Evolutionary conservation across 1,284 basidiomycete genomes (phyloP), one percentile per base, ranked within the genome.

Genomic region (Porodaedalea pini): DNA sequence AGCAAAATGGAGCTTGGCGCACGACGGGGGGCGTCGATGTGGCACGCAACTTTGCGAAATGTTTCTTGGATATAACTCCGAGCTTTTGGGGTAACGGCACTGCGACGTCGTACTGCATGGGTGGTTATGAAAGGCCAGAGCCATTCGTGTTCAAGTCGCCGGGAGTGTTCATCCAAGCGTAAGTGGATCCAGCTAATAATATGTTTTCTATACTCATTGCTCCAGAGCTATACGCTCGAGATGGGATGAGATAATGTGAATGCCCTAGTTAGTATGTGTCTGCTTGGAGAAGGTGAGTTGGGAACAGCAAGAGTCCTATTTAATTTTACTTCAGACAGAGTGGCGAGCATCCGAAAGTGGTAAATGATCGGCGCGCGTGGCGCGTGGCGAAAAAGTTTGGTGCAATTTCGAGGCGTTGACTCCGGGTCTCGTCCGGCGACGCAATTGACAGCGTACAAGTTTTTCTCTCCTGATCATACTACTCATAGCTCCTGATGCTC

Each of bases 21-120:
- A 47, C 45, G 45, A n/a, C n/a, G n/a, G n/a, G n/a, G n/a, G n/a
- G 25, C 45, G 45, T 47, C 23, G 45, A 47, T 47, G 45, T 47
- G 45, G 45, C 45, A 47, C 45, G 25, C 45, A 13, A 25, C 10
- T 27, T 27, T 29, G 29, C 45, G 25, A 47, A 31, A 7, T 29
- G 45, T 29, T 47, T 47, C 23, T 25, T 47, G 45, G 23, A 47
- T 47, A 32, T 29, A 31, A 47, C 13, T 31, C 10, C 27, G 10
- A 7, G 23, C 29, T 29, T 7, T 47, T 27, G 45, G 45, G 27
- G 45, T 31, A 47, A 47, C 15, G 29, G 23, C 27, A 29, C 31
- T 47, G 45, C 45, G 45, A 27, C 45, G 45, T 47, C 25, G 23
- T 31, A 47, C n/a, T 47, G 15, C 25, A 47, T 27, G 29, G n/a